phyloP scores from a whole-genome alignment of 176 grass and related monocot species.

The Chrysopogon serrulatus region DNA sequence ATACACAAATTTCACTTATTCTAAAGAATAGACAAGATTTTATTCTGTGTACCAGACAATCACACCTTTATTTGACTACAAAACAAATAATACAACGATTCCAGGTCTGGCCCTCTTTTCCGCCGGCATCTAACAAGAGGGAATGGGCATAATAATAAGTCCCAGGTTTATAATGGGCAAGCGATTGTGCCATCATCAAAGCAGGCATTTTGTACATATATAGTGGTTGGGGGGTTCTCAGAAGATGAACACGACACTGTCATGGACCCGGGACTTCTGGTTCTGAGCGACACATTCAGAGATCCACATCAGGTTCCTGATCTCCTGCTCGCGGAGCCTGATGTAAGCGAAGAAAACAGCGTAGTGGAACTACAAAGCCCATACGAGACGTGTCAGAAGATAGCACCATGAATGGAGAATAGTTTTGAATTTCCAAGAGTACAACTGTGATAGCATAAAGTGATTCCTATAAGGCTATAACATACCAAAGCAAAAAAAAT shows the following conservation, averaged over 20 bases:
- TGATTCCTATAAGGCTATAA: neutral
- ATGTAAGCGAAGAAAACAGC: conserved; percentile 96
- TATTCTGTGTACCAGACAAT: conserved; percentile 30
- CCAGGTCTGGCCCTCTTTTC: conserved; percentile 16
- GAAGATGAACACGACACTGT: conserved; percentile 95
- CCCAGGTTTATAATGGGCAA: conserved; percentile 13
- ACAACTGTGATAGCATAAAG: neutral
- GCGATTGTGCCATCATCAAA: conserved; percentile 27
- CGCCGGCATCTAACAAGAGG: neutral
- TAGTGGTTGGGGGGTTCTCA: conserved; percentile 16
- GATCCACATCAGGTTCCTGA: conserved; percentile 98
- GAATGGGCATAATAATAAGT: conserved; percentile 13
- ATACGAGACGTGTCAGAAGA: conserved; percentile 16
- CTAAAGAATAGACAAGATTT: conserved; percentile 10
- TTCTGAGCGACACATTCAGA: conserved; percentile 96
- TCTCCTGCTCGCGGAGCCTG: conserved; percentile 90
- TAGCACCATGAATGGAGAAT: neutral
- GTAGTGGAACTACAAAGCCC: conserved; percentile 84
- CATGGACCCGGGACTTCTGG: conserved; percentile 86
- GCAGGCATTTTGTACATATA: conserved; percentile 39
- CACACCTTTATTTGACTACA: conserved; percentile 47
- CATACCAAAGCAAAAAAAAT: neutral
- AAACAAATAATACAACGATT: conserved; percentile 32
- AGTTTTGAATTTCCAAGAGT: neutral
- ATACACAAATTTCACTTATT: conserved; percentile 23